Base-by-base conservation (phyloP, 192 early-diverging fungal genomes). In the Diversispora epigaea region DNA sequence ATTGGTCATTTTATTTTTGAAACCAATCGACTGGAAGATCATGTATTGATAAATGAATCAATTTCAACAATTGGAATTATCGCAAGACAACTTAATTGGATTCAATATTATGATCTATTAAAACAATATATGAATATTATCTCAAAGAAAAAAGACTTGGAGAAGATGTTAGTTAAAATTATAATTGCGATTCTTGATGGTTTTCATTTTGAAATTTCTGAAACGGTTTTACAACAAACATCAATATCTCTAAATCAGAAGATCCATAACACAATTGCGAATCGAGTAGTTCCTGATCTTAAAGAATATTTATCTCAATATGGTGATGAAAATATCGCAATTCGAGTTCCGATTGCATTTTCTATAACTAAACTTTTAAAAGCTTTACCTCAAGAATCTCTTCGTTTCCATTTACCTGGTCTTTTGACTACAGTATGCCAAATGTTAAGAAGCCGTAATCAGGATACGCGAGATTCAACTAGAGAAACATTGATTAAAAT, bases 401-500 rank as follows among this genome's bases (percentile, higher is more conserved):
- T 92, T 81, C 83, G 87, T n/a, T 54, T 86, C 17, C 93, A 97
- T 81, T 84, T 99, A 17, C 94, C 97, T 6, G 91, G 91, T 32
- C 77, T 99, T 11, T 80, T 99, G 71, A 94, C 92, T 0, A 93
- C 87, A 1, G 83, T 99, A 55, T 95, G 93, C 82, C 89, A 94
- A 73, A 90, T 96, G 56, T 88, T 98, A 74, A 91, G 87, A 66
- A 91, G 89, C 68, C 87, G 90, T 56, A 85, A 89, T 54, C 96
- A 96, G 77, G 91, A 91, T 41, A 90, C 91, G 5, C 91, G 98
- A 46, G 94, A 96, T 79, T 84, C 84, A 25, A 92, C 92, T 0
- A 88, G 98, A 9, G 91, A 93, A 39, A 97, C 96, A 0, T 77
- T 99, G 11, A 82, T 93, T 50, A 96, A 93, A 75, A 96, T 98